Conservation (phyloP, 2,329 filamentous ascomycete species). For the Chlorencoelia australis region DNA sequence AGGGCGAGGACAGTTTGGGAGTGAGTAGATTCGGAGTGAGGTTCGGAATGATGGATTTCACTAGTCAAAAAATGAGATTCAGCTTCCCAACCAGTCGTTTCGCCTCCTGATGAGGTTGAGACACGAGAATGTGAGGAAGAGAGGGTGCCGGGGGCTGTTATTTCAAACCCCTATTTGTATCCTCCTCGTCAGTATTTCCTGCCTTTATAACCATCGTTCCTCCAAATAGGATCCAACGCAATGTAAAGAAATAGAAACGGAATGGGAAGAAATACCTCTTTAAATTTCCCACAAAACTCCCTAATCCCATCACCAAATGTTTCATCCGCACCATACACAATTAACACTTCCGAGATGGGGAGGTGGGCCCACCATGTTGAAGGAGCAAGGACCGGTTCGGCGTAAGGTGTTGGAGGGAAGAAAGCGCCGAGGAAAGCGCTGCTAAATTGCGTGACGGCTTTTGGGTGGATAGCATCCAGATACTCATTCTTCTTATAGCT, state of each 20-base stretch:
- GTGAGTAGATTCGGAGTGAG: too few species aligned
- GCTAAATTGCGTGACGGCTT: slow-evolving; percentile 35
- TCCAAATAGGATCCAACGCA: too few species aligned
- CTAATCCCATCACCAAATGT: slow-evolving; percentile 45
- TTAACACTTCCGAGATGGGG: slow-evolving; percentile 37
- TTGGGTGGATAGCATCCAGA: slow-evolving; percentile 39
- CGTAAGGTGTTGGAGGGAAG: slow-evolving; percentile 33
- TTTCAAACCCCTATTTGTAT: not conserved
- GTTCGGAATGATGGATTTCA: too few species aligned
- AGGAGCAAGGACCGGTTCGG: slow-evolving; percentile 38
- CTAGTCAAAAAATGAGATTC: too few species aligned
- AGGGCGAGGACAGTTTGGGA: too few species aligned
- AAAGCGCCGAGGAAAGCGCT: slow-evolving; percentile 35
- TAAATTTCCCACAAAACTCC: slow-evolving; percentile 38
- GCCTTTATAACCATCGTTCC: too few species aligned
- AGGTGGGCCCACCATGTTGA: slow-evolving; percentile 43
- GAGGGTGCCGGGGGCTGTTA: too few species aligned
- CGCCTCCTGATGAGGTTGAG: too few species aligned
- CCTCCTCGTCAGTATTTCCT: not conserved
- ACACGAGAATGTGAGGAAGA: too few species aligned
- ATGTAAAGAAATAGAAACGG: too few species aligned
- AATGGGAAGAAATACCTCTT: too few species aligned
- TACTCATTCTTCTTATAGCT: slow-evolving; percentile 35
- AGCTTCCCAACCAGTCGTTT: too few species aligned
- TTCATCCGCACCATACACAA: slow-evolving; percentile 46